Evolutionary conservation across 208 protist genomes (phyloP), one percentile per base, ranked within the genome.

Genomic region (Trypanosoma brucei): DNA sequence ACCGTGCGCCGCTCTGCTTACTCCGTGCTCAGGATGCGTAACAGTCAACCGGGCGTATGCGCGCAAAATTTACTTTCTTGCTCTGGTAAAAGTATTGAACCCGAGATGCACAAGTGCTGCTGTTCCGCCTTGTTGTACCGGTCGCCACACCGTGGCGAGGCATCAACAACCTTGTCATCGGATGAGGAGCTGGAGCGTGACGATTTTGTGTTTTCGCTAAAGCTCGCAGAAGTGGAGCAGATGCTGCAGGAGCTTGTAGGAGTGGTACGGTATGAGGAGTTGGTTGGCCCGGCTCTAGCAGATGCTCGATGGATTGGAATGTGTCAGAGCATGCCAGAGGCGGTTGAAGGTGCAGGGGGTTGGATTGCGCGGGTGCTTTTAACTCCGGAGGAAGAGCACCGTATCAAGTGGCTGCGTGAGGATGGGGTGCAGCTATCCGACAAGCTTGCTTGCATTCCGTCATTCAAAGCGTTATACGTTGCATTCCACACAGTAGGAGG

Each of bases 391-490:
- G 87, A 93, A 67, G 77, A 80, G n/a, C 82, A 85, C 51, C 79
- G 81, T 33, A 63, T 93, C 38, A 76, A 77, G 50, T 93, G 87
- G 84, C 58, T 93, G 37, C 65, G 69, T 53, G 83, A 93, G 75
- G 86, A 93, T 68, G 72, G 65, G 2, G 59, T 51, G 2, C 54
- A 75, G 39, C 58, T 81, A 35, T 51, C 59, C 34, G 36, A 65
- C n/a, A 62, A 36, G 40, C 84, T 86, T 77, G 62, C 71, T 46
- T 77, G 87, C 49, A 75, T 83, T 13, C 81, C 81, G 13, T 89
- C 87, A 0, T 81, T 93, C 22, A 79, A 81, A n/a, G 71, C 82
- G n/a, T 74, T 93, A 54, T 79, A 81, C 22, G 73, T 86, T 22
- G 77, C 87, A 68, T 84, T 78, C 62, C 45, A 64, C 58, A 59